Evolutionary conservation across 768 basidiomycete genomes (phyloP).

Genomic region (Agaricus sinodeliciosus): DNA sequence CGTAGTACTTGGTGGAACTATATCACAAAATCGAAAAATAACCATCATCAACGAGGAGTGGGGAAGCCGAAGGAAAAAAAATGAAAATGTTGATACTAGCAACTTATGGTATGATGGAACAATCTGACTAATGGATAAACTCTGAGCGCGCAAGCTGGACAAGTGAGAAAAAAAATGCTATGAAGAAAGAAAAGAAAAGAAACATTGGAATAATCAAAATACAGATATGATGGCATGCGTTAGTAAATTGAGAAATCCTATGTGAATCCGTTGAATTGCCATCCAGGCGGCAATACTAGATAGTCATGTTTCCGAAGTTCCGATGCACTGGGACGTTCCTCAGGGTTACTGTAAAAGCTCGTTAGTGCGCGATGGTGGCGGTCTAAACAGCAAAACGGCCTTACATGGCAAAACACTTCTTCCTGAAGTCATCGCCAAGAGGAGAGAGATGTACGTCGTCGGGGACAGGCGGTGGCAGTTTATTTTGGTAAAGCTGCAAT

Average conservation of each 20-base stretch:
- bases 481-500: constrained; percentile 72
- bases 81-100: constrained; percentile 12
- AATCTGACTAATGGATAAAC: constrained; percentile 7
- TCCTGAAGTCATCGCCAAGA: constrained; percentile 80
- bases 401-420: constrained; percentile 85
- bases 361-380: constrained; percentile 3
- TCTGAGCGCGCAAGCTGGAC: constrained; percentile 10
- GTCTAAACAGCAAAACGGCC: constrained; percentile 19
- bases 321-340: constrained; percentile 71
- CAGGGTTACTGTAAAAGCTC: constrained; percentile 55
- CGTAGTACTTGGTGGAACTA: constrained; percentile 4
- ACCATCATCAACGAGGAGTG: constrained; percentile 7
- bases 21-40: not conserved
- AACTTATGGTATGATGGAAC: constrained; percentile 4
- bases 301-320: constrained; percentile 80
- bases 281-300: constrained; percentile 62
- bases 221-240: constrained; percentile 15
- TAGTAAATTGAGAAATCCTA: constrained; percentile 28
- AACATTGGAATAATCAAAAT: constrained; percentile 19
- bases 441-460: constrained; percentile 69
- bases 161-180: constrained; percentile 1
- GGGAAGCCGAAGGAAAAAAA: constrained; percentile 9
- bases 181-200: constrained; percentile 11
- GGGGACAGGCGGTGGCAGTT: constrained; percentile 85
- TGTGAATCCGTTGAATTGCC: constrained; percentile 67